phyloP scores from a whole-genome alignment of 805 yeast species.

The Candida hispaniensis region DNA sequence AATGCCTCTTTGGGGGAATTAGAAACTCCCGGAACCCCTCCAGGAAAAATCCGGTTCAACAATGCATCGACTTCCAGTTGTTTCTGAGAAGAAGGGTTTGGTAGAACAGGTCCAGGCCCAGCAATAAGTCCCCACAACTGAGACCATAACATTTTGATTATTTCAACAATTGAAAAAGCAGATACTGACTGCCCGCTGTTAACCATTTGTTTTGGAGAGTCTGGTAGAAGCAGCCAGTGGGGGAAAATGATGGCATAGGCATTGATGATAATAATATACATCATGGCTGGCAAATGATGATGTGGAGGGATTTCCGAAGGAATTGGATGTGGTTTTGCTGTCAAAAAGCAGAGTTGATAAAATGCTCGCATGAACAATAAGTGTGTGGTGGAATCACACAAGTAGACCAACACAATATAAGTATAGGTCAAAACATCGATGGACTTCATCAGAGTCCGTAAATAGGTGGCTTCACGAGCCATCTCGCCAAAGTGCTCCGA shows the following conservation, averaged over 20 bases:
- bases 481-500: too few species aligned
- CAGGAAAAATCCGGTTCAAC: slow-evolving; percentile 14
- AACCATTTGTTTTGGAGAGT: slow-evolving; percentile 1
- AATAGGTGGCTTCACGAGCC: slow-evolving; percentile 5
- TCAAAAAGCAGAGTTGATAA: slow-evolving; percentile 5
- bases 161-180: too few species aligned
- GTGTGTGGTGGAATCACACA: slow-evolving; percentile 9
- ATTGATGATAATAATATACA: slow-evolving; percentile 3
- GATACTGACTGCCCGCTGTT: slow-evolving; percentile 5
- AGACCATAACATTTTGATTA: too few species aligned
- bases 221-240: slow-evolving; percentile 1
- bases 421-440: slow-evolving; percentile 14
- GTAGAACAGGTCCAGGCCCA: slow-evolving; percentile 4
- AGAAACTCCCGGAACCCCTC: slow-evolving; percentile 10
- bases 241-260: slow-evolving; percentile 3
- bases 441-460: slow-evolving; percentile 7
- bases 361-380: slow-evolving; percentile 1
- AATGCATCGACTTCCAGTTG: neutral
- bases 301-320: too few species aligned
- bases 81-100: neutral
- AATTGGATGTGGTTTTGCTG: too few species aligned
- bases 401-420: slow-evolving; percentile 14
- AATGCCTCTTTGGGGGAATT: slow-evolving; percentile 6
- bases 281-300: slow-evolving; percentile 3
- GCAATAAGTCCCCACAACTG: slow-evolving; percentile 6